These are phyloP conservation scores for Spizellomyces punctatus DNA, from an alignment of 192 early-diverging fungal genomes.

Conservation along the genomic window DNA sequence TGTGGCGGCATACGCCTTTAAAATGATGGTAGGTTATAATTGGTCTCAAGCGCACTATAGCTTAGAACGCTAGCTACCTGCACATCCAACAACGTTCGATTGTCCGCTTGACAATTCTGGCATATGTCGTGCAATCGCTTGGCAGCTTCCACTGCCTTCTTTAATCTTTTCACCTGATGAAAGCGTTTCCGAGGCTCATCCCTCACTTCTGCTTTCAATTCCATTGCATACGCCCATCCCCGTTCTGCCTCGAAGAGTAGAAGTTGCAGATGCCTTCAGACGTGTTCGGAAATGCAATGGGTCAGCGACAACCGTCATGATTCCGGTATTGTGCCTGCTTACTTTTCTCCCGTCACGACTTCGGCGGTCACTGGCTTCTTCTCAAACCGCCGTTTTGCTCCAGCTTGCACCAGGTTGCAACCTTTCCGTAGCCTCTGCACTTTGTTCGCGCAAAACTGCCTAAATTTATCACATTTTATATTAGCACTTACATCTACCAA, in stretches of 20 bases:
- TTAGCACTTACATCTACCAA: too few relatives aligned
- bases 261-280: constrained; percentile 59
- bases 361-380: constrained; percentile 54
- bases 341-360: constrained; percentile 45
- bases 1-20: constrained; percentile 65
- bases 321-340: not conserved
- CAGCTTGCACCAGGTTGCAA: constrained; percentile 54
- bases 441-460: constrained; percentile 69
- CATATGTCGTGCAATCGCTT: constrained; percentile 39
- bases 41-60: not conserved
- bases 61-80: constrained; percentile 37
- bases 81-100: constrained; percentile 55
- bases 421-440: constrained; percentile 61
- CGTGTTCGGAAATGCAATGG: not conserved
- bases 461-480: constrained; percentile 24
- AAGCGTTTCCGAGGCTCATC: constrained; percentile 68
- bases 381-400: constrained; percentile 48
- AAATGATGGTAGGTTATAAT: not conserved
- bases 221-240: constrained; percentile 78
- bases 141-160: constrained; percentile 60
- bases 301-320: constrained; percentile 3
- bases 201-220: constrained; percentile 63
- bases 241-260: constrained; percentile 74
- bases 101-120: constrained; percentile 47
- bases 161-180: constrained; percentile 66